Base-by-base conservation (phyloP, 2,329 filamentous ascomycete species). In the Westerdykella sp. region DNA sequence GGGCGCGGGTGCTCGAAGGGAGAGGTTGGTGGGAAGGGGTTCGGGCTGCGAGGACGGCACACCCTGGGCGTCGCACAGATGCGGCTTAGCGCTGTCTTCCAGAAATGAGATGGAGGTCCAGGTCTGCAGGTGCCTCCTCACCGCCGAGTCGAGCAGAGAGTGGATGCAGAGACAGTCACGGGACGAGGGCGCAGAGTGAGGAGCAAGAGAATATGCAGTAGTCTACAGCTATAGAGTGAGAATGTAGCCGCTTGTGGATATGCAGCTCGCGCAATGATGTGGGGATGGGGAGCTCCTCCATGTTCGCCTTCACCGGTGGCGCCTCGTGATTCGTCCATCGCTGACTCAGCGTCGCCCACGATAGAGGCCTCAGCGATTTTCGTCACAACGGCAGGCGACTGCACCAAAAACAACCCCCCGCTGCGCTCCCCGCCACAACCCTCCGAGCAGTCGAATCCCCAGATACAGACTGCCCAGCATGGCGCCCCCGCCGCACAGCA, bases 401-500 rank as follows among this genome's bases (percentile, higher is more conserved):
- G 36, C 36, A 21, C n/a, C 36, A 35, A 14, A 18, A 42, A 43
- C 56, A 51, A 28, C 25, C 25, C 25, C 25, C 25, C 25, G 25
- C 25, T 28, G 25, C 25, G 25, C 25, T 28, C 25, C 55, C 40
- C 51, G 54, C 53, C 51, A 48, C 47, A 51, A 56, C 58, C 52
- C 55, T 52, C 47, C 53, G 49, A 46, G 56, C 45, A 56, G 55
- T 50, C 51, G 53, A 55, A 58, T 50, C 49, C 44, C 40, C 50
- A 41, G 50, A 47, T 48, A 42, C 52, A 48, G 50, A 37, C 50
- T 60, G 61, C 64, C 66, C 69, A 81, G 63, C 67, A 84, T 91
- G 93, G 88, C 93, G 77, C 93, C 93, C 69, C 90, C 90, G 75
- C 86, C 89, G 59, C 89, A 97, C 71, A 90, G 93, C 70, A 95